Conservation (phyloP, 2,329 filamentous ascomycete species). For the Aspergillus candidus region DNA sequence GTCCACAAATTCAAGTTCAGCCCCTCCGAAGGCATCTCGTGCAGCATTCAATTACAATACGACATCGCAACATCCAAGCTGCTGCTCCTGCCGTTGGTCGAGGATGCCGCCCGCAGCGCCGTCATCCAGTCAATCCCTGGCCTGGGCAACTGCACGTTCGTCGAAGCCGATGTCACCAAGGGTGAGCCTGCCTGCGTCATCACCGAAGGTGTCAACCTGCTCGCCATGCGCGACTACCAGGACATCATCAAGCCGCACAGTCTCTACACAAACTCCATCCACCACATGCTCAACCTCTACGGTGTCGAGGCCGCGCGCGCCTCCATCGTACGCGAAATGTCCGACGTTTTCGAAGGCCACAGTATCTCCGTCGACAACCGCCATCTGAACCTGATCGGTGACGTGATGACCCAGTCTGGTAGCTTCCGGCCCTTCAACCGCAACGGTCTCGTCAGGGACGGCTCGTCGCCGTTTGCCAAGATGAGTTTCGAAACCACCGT, state of each 20-base stretch:
- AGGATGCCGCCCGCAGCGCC: conserved; percentile 68
- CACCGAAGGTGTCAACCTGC: conserved; percentile 79
- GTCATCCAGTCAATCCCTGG: conserved; percentile 82
- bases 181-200: conserved; percentile 53
- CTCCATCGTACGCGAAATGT: conserved; percentile 81
- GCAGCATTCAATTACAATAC: conserved; percentile 77
- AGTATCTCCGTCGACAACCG: conserved; percentile 86
- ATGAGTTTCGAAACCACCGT: conserved; percentile 99
- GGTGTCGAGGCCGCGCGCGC: conserved; percentile 88
- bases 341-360: conserved; percentile 80
- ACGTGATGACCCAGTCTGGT: conserved; percentile 94
- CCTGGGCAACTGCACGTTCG: conserved; percentile 65
- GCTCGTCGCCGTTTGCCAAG: conserved; percentile 89
- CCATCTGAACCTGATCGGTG: conserved; percentile 90
- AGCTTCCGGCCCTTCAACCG: conserved; percentile 88
- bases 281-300: conserved; percentile 74
- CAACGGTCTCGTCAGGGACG: conserved; percentile 71
- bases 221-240: conserved; percentile 82
- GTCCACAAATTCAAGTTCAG: conserved; percentile 77
- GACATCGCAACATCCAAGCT: conserved; percentile 76
- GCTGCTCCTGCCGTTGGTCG: conserved; percentile 85
- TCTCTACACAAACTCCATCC: conserved; percentile 89
- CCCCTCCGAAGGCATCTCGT: conserved; percentile 64
- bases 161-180: conserved; percentile 53
- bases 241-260: conserved; percentile 80